These are phyloP conservation scores for Candida dajiaensis DNA, from an alignment of 805 yeast species.

Conservation along the genomic window DNA sequence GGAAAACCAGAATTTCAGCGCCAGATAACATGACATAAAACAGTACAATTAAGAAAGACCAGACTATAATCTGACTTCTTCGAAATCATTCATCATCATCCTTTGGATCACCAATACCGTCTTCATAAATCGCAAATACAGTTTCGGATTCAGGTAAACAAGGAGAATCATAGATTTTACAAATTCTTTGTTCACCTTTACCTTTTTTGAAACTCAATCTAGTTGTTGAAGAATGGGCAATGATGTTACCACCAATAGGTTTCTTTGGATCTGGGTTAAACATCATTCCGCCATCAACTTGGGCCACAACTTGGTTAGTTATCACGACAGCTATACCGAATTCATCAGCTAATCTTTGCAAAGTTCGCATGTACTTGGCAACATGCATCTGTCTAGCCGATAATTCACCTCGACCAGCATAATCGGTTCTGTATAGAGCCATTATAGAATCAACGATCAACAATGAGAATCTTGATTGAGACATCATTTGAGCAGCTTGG, in stretches of 20 bases:
- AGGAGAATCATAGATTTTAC: constrained; percentile 94
- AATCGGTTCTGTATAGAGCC: constrained; percentile 95
- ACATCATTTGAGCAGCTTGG: constrained; percentile 94
- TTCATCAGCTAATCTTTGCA: constrained; percentile 93
- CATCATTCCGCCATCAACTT: constrained; percentile 79
- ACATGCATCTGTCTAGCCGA: constrained; percentile 93
- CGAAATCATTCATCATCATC: constrained; percentile 34
- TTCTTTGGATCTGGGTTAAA: constrained; percentile 96
- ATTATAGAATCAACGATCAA: constrained; percentile 95
- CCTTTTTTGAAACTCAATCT: constrained; percentile 88
- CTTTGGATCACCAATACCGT: constrained; percentile 94
- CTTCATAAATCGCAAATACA: constrained; percentile 91
- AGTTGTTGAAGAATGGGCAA: constrained; percentile 96
- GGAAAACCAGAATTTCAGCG: not conserved
- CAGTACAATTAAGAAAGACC: not conserved
- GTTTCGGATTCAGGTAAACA: constrained; percentile 95
- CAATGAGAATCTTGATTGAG: constrained; percentile 84
- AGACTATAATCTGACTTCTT: not conserved
- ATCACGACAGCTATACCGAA: constrained; percentile 96
- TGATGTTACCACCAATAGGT: constrained; percentile 97
- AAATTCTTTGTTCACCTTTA: constrained; percentile 84
- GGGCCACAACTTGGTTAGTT: constrained; percentile 95
- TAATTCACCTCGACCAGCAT: constrained; percentile 90
- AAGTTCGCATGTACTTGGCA: constrained; percentile 84
- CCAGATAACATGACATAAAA: not conserved